Percentiles rank a stretch among this genome's conserved stretches.
Evolutionary conservation across 2,329 filamentous ascomycete species (phyloP).

Genomic region (Lasiodiplodia theobromae): DNA sequence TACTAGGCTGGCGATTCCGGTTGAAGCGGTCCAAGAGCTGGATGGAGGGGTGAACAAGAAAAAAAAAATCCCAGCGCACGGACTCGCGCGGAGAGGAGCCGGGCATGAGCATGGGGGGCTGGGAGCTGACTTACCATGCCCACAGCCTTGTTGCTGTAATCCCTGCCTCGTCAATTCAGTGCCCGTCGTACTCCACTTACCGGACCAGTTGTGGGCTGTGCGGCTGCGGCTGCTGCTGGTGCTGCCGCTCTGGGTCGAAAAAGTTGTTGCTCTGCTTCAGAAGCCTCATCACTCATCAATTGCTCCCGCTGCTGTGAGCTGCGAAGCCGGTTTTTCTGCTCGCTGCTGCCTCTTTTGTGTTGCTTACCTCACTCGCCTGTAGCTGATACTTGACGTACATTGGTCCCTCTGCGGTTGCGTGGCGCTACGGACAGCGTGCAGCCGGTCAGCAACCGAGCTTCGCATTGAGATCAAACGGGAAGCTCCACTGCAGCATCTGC

Average conservation of each 20-base stretch:
- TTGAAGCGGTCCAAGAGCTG: not conserved
- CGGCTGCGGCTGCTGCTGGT: not conserved
- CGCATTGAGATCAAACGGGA: not conserved
- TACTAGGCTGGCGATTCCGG: not conserved
- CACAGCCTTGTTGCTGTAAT: conserved; percentile 4
- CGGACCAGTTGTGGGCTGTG: conserved; percentile 1
- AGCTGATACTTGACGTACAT: conserved; percentile 2
- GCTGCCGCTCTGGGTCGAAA: not conserved
- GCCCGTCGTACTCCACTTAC: conserved; percentile 1
- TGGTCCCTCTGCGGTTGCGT: not conserved
- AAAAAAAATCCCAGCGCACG: conserved; percentile 1
- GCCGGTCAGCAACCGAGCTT: conserved; percentile 18
- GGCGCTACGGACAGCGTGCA: conserved; percentile 17
- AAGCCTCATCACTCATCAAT: conserved; percentile 13
- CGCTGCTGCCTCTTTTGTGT: too few species aligned
- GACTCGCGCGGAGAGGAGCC: conserved; percentile 23
- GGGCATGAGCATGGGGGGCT: conserved; percentile 10
- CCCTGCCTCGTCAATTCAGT: not conserved
- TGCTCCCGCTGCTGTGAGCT: not conserved
- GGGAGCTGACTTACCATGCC: conserved; percentile 2
- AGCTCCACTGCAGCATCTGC: conserved; percentile 2
- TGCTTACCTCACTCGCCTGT: conserved; percentile 9
- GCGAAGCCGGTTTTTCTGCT: not conserved
- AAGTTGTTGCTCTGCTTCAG: not conserved
- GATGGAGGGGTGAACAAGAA: not conserved